A percentile compares a stretch with the other conserved stretches of the same genome.
Conservation (phyloP, 495 filamentous ascomycete genomes). For the Penicillium longicatenatum region DNA sequence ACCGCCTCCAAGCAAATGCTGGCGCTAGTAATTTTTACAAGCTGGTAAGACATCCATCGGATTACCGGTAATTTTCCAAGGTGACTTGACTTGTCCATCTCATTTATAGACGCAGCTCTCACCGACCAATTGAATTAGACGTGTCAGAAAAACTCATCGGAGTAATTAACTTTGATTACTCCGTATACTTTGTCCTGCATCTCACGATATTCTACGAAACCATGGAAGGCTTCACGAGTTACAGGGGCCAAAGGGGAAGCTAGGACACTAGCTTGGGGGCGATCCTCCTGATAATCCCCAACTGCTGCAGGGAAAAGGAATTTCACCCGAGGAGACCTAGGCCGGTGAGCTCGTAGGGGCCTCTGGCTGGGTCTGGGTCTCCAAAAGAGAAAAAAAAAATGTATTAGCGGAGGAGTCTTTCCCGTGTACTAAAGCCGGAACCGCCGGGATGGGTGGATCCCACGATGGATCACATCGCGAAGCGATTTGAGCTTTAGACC, state of each 20-base stretch:
- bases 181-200: background rate
- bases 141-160: background rate
- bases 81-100: background rate
- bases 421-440: background rate
- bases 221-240: background rate
- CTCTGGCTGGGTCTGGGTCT: background rate
- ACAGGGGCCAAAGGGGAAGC: background rate
- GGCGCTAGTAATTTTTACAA: background rate
- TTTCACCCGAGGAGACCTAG: background rate
- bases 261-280: background rate
- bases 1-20: background rate
- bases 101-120: background rate
- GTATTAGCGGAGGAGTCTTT: background rate
- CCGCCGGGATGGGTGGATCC: slow-evolving; percentile 1
- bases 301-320: slow-evolving; percentile 2
- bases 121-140: background rate
- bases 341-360: background rate
- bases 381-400: background rate
- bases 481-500: background rate
- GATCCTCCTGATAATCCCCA: background rate
- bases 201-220: background rate
- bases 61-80: background rate
- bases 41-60: background rate
- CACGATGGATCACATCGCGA: slow-evolving; percentile 1
- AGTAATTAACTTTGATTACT: background rate